Base-by-base conservation (phyloP, 129 eudicot species). In the Gnaphalium uliginosum region DNA sequence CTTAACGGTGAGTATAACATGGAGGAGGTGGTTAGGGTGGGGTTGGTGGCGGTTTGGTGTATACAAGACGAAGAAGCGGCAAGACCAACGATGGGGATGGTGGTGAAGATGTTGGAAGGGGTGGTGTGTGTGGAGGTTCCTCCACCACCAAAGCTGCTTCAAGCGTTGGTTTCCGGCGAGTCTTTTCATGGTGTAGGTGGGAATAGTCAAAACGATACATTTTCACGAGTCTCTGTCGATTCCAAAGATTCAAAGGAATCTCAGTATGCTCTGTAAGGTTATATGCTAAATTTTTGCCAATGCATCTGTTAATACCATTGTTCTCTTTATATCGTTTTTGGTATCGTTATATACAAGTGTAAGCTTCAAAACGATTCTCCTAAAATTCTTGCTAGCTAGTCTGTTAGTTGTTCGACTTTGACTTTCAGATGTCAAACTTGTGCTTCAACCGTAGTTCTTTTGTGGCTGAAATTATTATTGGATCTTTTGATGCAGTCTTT, bases 1-100 rank as follows among this genome's bases (percentile, higher is more conserved):
- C 89, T 93, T n/a, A 75, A 75, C 10, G 84, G 83, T 1, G 75
- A 46, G 62, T 93, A 90, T 66, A 53, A 88, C 58, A 66, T 30
- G 76, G 89, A 41, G 68, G 96, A 93, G 86, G 98, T 87, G 2
- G 87, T 29, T 79, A 80, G 98, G 17, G 75, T 90, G 23, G 98
- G 96, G 33, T 65, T 88, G 81, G 88, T 88, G 59, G 98, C 96
- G 4, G 84, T 93, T 9, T 93, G 98, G 98, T 93, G 98, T 54
- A 90, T 93, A 76, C 98, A 93, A 62, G 98, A 90, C 26, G 98
- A 90, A 48, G 98, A 93, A 75, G 84, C 48, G 7, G 73, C 51
- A 25, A 88, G 98, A 77, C 98, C 98, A 25, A 75, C 96, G 4
- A 93, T 93, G 98, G 98, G 98, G 70, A 77, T 79, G 96, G 98